These are phyloP conservation scores for Rasamsonia emersonii DNA, from an alignment of 2,329 filamentous ascomycete species.

Conservation along the genomic window DNA sequence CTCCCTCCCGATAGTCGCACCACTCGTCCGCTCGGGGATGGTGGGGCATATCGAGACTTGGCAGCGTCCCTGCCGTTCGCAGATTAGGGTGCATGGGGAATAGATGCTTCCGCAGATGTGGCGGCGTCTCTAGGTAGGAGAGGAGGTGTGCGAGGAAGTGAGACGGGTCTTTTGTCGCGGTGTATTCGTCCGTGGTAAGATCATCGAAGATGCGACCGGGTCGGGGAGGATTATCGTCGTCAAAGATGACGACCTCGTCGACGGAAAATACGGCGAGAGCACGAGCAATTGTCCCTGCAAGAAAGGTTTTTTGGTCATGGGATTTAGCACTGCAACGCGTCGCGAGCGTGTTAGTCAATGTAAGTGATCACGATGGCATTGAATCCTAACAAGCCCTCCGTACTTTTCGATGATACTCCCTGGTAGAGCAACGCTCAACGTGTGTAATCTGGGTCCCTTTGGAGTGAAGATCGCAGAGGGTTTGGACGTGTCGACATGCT, in stretches of 20 bases:
- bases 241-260: constrained; percentile 75
- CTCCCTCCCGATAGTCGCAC: constrained; percentile 71
- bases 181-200: constrained; percentile 39
- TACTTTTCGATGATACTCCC: constrained; percentile 71
- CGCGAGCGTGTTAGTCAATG: too few species aligned
- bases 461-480: constrained; percentile 63
- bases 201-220: constrained; percentile 41
- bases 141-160: constrained; percentile 74
- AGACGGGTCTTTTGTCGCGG: constrained; percentile 64
- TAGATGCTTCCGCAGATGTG: constrained; percentile 66
- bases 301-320: constrained; percentile 64
- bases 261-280: constrained; percentile 75
- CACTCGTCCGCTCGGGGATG: constrained; percentile 69
- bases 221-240: constrained; percentile 47
- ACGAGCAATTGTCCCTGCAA: constrained; percentile 68
- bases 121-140: constrained; percentile 74
- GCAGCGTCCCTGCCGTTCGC: constrained; percentile 61
- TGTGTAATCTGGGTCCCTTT: constrained; percentile 57
- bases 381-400: too few species aligned
- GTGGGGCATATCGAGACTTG: constrained; percentile 76
- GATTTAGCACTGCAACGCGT: constrained; percentile 51
- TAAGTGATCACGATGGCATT: too few species aligned
- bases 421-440: constrained; percentile 67
- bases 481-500: constrained; percentile 45
- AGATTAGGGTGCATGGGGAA: constrained; percentile 76